Conservation (phyloP, 345 rosid genomes). For the Eucalyptus grandis region DNA sequence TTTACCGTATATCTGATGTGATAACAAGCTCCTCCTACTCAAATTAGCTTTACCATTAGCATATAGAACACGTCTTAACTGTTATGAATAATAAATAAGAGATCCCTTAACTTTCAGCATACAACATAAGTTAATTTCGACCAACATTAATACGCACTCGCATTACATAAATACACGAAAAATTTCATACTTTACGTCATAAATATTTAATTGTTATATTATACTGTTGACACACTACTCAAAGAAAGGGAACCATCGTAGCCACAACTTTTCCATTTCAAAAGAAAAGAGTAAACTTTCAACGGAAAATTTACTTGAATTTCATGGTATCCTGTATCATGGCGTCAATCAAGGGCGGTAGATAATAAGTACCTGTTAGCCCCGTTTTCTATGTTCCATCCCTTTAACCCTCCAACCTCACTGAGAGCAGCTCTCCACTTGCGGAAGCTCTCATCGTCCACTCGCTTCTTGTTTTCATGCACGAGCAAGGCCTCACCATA, state of each 20-base stretch:
- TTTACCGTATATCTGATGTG: not conserved
- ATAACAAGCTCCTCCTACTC: not conserved
- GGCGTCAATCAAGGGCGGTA: accelerated
- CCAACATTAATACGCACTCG: not conserved
- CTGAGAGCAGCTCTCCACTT: not conserved
- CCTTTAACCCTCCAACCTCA: not conserved
- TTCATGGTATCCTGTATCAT: not conserved
- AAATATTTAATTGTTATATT: not conserved
- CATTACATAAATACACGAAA: not conserved
- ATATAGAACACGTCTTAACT: not conserved
- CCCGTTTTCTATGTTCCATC: not conserved
- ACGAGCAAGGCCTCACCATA: not conserved
- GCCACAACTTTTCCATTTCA: not conserved
- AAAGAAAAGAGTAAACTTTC: not conserved
- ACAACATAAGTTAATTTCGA: not conserved
- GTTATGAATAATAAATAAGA: not conserved
- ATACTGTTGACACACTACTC: not conserved
- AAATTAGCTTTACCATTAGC: not conserved
- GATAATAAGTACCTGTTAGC: not conserved
- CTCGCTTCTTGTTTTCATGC: not conserved
- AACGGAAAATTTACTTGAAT: not conserved
- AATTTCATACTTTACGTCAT: not conserved
- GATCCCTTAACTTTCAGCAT: not conserved
- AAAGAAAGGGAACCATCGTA: not conserved
- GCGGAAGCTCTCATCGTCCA: not conserved